Percentiles rank a stretch among this genome's conserved stretches.
Evolutionary conservation across 768 basidiomycete genomes (phyloP).

Genomic region (Trametes villosa): DNA sequence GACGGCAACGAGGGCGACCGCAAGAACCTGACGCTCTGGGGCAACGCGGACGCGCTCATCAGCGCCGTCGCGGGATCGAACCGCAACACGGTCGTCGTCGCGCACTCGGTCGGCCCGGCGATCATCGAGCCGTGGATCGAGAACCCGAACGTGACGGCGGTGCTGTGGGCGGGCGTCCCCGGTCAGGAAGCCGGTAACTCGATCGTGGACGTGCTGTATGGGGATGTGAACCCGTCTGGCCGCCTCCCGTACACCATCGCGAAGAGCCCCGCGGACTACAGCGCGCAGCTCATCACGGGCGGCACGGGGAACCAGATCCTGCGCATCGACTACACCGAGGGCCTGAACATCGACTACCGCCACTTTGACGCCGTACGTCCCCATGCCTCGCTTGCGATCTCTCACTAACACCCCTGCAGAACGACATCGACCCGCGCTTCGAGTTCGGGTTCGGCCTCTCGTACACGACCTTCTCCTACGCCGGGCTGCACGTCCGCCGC

Average conservation of each 20-base stretch:
- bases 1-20: slow-evolving; percentile 81
- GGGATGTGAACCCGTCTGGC: slow-evolving; percentile 54
- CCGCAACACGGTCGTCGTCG: slow-evolving; percentile 74
- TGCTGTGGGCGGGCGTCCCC: slow-evolving; percentile 44
- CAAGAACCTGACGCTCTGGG: slow-evolving; percentile 77
- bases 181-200: slow-evolving; percentile 57
- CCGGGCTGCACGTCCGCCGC: slow-evolving; percentile 52
- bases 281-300: slow-evolving; percentile 37
- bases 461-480: slow-evolving; percentile 83
- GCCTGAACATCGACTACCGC: slow-evolving; percentile 41
- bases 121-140: slow-evolving; percentile 52
- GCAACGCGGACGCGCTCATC: slow-evolving; percentile 72
- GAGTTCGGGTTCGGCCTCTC: slow-evolving; percentile 92
- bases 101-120: slow-evolving; percentile 51
- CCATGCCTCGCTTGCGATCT: too few relatives aligned
- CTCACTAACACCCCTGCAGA: slow-evolving; percentile 36
- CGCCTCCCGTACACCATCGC: slow-evolving; percentile 59
- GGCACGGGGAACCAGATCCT: slow-evolving; percentile 32
- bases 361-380: slow-evolving; percentile 39
- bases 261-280: slow-evolving; percentile 48
- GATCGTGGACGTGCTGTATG: slow-evolving; percentile 55
- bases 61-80: slow-evolving; percentile 66
- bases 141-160: slow-evolving; percentile 54
- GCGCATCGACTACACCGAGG: slow-evolving; percentile 44
- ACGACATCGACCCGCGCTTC: slow-evolving; percentile 76